Base-by-base conservation (phyloP, 805 yeast genomes). In the Metschnikowia cerradonensis region DNA sequence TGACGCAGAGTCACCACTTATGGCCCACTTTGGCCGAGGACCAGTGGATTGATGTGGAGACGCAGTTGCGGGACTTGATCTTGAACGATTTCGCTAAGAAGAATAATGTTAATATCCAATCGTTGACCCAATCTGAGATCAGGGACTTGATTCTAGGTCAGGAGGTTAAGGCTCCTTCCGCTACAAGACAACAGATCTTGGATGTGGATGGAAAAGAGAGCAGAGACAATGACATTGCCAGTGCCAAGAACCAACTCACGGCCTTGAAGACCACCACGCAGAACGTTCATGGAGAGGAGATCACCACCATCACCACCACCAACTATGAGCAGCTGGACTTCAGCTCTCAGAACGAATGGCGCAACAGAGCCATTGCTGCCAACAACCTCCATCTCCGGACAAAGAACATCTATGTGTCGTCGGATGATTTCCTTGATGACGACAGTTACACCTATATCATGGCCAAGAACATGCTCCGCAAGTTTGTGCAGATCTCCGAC, bases 201-300 rank as follows among this genome's bases (percentile, higher is more conserved):
- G 91, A 86, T 51, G 75, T 89, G 46, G 90, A 84, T 48, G 63
- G 71, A 0, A 66, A 66, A 37, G 78, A 75, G 33, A 68, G 71
- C 44, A 71, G 71, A 44, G 76, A 72, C 33, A 23, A 51, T 11
- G 58, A 54, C 3, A 54, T 50, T 47, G 58, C 60, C 14, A 73
- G 71, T 8, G 74, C 73, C 13, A 76, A 77, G 51, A 65, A 68
- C 35, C 85, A 86, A 56, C 69, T 84, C 32, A 81, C 90, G 0
- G 94, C 96, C 0, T 77, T 85, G 58, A 90, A 89, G 59, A 83
- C 96, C 0, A 86, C 84, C 50, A 87, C 96, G 0, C 83, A 84
- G 23, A 94, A 90, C 63, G 96, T 88, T 2, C 97, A 91, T 62
- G 99, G 99, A 33, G 99, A 94, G 63, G 95, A 91, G 60, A 92